A percentile compares a stretch with the other conserved stretches of the same genome.
Conservation (phyloP, 2,329 filamentous ascomycete genomes). For the Phialophora verrucosa region DNA sequence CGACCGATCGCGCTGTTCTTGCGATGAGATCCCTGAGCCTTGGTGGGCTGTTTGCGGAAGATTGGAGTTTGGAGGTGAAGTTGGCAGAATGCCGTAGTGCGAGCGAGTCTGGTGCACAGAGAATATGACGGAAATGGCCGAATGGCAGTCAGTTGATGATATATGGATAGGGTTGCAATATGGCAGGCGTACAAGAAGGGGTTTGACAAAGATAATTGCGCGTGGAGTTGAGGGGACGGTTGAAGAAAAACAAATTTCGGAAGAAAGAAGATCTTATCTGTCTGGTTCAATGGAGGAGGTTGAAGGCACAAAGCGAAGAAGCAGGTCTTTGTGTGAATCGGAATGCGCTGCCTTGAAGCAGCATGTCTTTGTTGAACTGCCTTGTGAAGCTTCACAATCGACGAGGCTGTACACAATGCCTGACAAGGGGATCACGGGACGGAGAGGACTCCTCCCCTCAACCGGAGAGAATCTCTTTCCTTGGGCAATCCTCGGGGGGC, state of each 20-base stretch:
- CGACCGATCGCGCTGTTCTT: neutral
- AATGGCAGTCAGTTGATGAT: neutral
- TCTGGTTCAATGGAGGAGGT: neutral
- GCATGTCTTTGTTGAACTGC: neutral
- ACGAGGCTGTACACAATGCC: neutral
- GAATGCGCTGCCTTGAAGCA: neutral
- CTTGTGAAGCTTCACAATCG: neutral
- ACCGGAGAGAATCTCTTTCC: neutral
- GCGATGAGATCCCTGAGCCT: neutral
- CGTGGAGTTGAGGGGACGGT: neutral
- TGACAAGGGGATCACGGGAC: neutral
- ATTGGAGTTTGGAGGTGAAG: neutral
- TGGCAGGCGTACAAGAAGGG: neutral
- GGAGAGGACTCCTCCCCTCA: neutral
- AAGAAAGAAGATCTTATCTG: neutral
- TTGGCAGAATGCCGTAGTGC: neutral
- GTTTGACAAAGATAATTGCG: neutral
- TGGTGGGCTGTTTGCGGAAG: neutral
- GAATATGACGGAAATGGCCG: neutral
- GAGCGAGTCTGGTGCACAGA: neutral
- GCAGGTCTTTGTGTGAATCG: neutral
- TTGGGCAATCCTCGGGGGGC: neutral
- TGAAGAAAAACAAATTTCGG: neutral
- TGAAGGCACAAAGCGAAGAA: neutral
- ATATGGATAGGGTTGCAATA: neutral